Evolutionary conservation across 768 basidiomycete species (phyloP).

Genomic region (Lactifluus echinatus): DNA sequence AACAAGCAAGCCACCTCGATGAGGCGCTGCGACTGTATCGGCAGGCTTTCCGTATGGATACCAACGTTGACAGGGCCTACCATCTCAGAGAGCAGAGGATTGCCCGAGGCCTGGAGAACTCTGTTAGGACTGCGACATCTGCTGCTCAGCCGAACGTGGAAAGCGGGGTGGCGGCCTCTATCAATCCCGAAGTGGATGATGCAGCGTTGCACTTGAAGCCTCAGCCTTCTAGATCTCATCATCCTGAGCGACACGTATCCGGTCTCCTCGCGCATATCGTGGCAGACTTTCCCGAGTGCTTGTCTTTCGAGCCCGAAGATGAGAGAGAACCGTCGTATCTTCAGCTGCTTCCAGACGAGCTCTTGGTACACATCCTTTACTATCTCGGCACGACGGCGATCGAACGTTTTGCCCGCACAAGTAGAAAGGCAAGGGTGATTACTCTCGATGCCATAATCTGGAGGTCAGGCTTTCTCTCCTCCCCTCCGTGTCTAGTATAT

Average conservation of each 20-base stretch:
- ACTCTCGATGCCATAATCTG: constrained; percentile 64
- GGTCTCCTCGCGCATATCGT: constrained; percentile 42
- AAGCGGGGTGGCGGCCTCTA: not conserved
- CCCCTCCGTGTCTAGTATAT: too few species aligned
- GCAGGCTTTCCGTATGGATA: constrained; percentile 68
- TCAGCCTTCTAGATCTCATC: constrained; percentile 6
- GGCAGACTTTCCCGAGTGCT: constrained; percentile 36
- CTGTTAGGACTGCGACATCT: not conserved
- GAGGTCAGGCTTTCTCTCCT: constrained; percentile 42
- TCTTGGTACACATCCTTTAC: constrained; percentile 59
- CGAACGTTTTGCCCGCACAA: constrained; percentile 69
- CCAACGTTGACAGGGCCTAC: constrained; percentile 68
- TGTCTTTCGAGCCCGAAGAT: constrained; percentile 61
- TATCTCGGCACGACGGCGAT: constrained; percentile 57
- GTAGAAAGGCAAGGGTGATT: constrained; percentile 65
- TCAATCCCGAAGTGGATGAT: not conserved
- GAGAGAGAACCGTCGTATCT: constrained; percentile 51
- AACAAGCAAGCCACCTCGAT: constrained; percentile 67
- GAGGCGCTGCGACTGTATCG: constrained; percentile 71
- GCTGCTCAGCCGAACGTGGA: not conserved
- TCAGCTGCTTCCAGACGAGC: constrained; percentile 62
- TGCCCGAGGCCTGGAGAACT: not conserved
- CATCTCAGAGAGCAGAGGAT: constrained; percentile 41
- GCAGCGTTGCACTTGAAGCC: not conserved
- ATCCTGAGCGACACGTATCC: constrained; percentile 25